Percentiles rank a stretch among this genome's conserved stretches.
These are phyloP conservation scores for Cladosporium sp. DNA, from an alignment of 2,329 filamentous ascomycete genomes.

Conservation along the genomic window DNA sequence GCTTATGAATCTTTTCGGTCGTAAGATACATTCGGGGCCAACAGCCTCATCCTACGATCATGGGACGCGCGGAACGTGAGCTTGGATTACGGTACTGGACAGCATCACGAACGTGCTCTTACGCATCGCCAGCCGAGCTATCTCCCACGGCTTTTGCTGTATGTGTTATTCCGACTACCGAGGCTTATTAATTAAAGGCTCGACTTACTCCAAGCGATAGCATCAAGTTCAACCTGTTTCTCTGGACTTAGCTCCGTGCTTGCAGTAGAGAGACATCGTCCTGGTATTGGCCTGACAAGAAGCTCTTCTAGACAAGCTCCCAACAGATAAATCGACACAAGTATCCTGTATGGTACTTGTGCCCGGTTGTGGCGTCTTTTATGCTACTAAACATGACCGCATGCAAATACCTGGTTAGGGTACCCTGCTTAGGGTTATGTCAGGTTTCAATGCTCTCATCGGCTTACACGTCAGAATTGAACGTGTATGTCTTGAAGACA, in stretches of 20 bases:
- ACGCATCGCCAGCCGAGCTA: neutral
- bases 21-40: neutral
- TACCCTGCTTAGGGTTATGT: no score
- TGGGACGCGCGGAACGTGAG: neutral
- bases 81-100: neutral
- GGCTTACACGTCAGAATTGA: neutral
- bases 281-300: no score
- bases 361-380: no score
- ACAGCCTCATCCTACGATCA: neutral
- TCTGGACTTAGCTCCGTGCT: no score
- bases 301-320: no score
- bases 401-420: no score
- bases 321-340: no score
- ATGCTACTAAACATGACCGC: no score
- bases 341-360: neutral
- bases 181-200: neutral
- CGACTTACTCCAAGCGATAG: neutral
- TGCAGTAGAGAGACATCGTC: no score
- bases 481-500: neutral
- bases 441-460: no score
- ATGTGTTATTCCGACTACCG: neutral
- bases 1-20: neutral
- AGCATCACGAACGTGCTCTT: conserved; percentile 6
- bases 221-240: no score
- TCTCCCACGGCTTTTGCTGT: neutral